Conservation (phyloP, 257 asterid genomes). For the Salvia rosmarinus region DNA sequence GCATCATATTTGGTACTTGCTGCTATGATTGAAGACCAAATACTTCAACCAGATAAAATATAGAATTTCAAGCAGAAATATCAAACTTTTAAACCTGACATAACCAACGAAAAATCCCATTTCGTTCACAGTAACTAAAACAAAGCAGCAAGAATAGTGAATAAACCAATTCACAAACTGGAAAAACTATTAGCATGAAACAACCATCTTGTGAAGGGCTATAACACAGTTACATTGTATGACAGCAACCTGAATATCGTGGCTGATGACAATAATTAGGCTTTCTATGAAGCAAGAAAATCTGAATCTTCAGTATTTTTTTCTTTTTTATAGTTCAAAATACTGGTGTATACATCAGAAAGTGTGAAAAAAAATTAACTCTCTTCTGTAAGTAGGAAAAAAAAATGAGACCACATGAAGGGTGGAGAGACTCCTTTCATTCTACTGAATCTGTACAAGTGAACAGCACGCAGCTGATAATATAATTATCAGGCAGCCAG, state of each 20-base stretch:
- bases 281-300: slow-evolving; percentile 11
- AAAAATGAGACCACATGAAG: slow-evolving; percentile 5
- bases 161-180: not conserved
- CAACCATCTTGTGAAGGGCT: not conserved
- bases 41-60: no score
- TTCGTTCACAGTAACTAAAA: not conserved
- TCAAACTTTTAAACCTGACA: not conserved
- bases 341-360: slow-evolving; percentile 12
- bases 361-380: not conserved
- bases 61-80: no score
- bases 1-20: no score
- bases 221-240: not conserved
- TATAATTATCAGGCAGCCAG: not conserved
- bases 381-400: slow-evolving; percentile 13
- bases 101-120: not conserved
- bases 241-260: not conserved
- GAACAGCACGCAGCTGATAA: not conserved
- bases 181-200: not conserved
- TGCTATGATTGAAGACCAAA: no score
- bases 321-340: not conserved
- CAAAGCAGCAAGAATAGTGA: no score
- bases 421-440: slow-evolving; percentile 14
- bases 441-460: slow-evolving; percentile 19
- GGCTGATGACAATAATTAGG: not conserved
- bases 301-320: not conserved